Conservation (phyloP, 2,329 filamentous ascomycete genomes). For the Cryphonectria japonica region DNA sequence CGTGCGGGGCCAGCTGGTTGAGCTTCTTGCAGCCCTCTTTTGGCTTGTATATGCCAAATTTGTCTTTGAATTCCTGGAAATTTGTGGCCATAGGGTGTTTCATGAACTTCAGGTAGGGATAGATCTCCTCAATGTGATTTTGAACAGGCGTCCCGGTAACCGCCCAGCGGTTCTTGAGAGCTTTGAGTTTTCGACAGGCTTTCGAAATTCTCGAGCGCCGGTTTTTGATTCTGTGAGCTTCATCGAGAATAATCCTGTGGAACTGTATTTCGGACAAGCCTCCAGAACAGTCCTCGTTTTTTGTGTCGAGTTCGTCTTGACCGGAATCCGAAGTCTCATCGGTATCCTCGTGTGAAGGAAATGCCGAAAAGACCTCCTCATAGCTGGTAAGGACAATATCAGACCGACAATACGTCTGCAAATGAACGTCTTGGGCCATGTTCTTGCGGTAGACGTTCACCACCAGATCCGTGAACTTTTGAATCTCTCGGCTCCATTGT, state of each 20-base stretch:
- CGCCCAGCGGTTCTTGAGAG: background rate
- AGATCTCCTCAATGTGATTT: background rate
- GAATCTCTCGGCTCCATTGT: background rate
- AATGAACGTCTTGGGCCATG: background rate
- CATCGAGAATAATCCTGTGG: slow-evolving; percentile 44
- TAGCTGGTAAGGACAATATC: background rate
- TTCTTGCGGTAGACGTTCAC: background rate
- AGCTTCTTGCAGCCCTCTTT: background rate
- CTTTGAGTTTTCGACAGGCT: background rate
- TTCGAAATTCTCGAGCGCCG: background rate
- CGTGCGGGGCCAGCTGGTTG: background rate
- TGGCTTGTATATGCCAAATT: background rate
- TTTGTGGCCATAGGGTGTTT: background rate
- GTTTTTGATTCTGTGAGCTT: slow-evolving; percentile 61
- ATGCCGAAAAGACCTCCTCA: background rate
- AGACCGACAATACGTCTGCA: background rate
- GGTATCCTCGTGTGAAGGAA: background rate
- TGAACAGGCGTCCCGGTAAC: background rate
- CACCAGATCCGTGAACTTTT: background rate
- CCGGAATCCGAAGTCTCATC: background rate
- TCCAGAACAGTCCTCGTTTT: background rate
- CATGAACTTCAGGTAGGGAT: background rate
- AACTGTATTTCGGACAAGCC: slow-evolving; percentile 4
- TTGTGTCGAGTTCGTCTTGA: background rate
- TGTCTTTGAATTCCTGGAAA: background rate